Evolutionary conservation across 129 eudicot genomes (phyloP), one percentile per base, ranked within the genome.

Genomic region (Deinandra increscens): DNA sequence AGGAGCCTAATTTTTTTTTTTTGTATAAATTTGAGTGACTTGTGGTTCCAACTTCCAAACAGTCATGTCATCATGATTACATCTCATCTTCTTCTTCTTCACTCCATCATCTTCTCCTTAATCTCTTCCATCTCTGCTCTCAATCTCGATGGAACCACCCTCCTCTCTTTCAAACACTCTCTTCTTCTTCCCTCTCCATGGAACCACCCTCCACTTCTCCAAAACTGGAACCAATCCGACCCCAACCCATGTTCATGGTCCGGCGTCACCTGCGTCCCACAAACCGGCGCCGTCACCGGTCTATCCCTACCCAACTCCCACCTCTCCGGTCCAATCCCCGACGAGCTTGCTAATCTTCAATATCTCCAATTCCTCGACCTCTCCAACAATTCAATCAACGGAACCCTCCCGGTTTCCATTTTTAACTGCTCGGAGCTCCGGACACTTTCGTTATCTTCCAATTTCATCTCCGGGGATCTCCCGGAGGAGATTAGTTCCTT

Each of bases 181-280:
- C 71, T 88, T 42, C 73, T 78, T n/a, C n/a, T n/a, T n/a, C n/a
- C n/a, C 9, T 77, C 80, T 45, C n/a, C n/a, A n/a, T n/a, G n/a
- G n/a, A 86, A 85, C 77, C 97, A 90, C 17, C 67, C 82, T 66
- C 73, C 86, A 60, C 68, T 85, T 54, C 92, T 93, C 22, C 83
- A 83, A 49, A 83, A 78, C 38, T 94, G 99, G 99, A 70, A 87
- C 68, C 82, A 83, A 60, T 37, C 56, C 9, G 87, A 89, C 20
- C 50, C 33, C 37, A 85, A 79, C 37, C 99, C 99, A 14, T 94
- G 99, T 70, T 68, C 84, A 48, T 94, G 99, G 99, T 73, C 72
- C 56, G 99, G 99, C 55, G 88, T 94, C 61, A 83, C 84, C 2
- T 94, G 99, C 37, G 78, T 82, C 34, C 71, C 76, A 6, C 82